Conservation (phyloP, 1,284 basidiomycete species). For the Heimioporus retisporus region DNA sequence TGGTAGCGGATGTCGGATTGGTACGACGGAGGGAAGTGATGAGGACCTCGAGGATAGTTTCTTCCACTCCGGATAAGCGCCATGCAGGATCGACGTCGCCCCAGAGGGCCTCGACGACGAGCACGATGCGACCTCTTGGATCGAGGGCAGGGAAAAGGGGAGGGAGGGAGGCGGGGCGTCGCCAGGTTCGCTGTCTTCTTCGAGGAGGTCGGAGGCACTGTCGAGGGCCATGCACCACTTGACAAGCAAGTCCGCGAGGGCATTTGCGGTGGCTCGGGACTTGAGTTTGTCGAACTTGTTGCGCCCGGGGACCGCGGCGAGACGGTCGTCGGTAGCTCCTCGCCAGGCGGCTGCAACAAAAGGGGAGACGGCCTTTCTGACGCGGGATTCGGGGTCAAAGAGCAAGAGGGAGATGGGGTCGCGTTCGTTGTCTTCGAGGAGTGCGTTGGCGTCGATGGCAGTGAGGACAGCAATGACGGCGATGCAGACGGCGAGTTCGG, state of each 20-base stretch:
- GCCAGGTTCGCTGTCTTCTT: conserved; percentile 39
- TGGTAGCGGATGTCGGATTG: conserved; percentile 61
- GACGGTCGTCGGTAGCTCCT: conserved; percentile 70
- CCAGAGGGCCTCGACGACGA: conserved; percentile 75
- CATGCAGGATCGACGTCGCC: conserved; percentile 75
- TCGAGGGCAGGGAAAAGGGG: conserved; percentile 55
- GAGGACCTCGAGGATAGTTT: conserved; percentile 85
- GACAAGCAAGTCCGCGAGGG: too few species aligned
- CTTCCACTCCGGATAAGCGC: conserved; percentile 85
- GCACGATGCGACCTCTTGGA: conserved; percentile 71
- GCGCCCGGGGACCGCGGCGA: conserved; percentile 47
- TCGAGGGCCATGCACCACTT: conserved; percentile 51
- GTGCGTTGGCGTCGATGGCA: conserved; percentile 82
- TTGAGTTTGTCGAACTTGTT: conserved; percentile 58
- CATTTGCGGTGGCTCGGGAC: conserved; percentile 68
- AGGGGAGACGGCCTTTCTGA: conserved; percentile 85
- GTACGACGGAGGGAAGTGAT: conserved; percentile 76
- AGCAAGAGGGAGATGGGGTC: conserved; percentile 87
- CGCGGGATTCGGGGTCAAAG: conserved; percentile 87
- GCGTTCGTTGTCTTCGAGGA: conserved; percentile 90
- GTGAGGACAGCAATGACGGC: conserved; percentile 88
- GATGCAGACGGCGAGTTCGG: conserved; percentile 87
- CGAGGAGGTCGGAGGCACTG: conserved; percentile 43
- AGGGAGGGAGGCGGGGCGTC: conserved; percentile 40
- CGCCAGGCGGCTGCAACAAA: conserved; percentile 90